Evolutionary conservation across 345 rosid species (phyloP).

Genomic region (Brassica nigra): DNA sequence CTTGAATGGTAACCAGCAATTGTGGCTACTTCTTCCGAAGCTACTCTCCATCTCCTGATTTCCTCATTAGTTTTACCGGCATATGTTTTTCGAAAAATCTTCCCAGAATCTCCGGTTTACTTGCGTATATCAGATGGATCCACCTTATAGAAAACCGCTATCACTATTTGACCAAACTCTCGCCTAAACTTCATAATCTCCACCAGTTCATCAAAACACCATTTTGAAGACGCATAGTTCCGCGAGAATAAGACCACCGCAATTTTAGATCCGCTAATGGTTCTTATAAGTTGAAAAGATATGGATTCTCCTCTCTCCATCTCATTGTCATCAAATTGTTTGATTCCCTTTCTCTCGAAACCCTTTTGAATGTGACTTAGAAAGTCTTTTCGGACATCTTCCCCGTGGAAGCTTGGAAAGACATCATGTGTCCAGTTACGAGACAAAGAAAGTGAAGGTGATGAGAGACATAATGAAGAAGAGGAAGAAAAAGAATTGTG

Average conservation of each 20-base stretch:
- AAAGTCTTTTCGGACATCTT: not conserved
- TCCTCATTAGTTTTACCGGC: not conserved
- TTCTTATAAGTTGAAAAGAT: not conserved
- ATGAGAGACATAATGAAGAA: not conserved
- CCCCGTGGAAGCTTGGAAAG: not conserved
- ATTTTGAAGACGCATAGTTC: conserved; percentile 14
- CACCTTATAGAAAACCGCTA: conserved; percentile 12
- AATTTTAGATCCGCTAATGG: conserved; percentile 15
- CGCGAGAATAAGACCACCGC: conserved; percentile 3
- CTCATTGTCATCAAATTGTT: not conserved
- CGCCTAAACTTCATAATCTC: conserved; percentile 24
- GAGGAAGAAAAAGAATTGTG: not conserved
- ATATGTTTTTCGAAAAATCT: not conserved
- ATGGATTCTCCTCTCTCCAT: not conserved
- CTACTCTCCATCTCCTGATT: conserved; percentile 13
- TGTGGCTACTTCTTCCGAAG: conserved; percentile 14
- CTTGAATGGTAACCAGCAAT: conserved; percentile 26
- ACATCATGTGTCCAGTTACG: not conserved
- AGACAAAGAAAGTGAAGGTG: not conserved
- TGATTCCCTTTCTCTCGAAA: not conserved
- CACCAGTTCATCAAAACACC: conserved; percentile 28
- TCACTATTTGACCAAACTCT: conserved; percentile 23
- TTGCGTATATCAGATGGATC: conserved; percentile 3
- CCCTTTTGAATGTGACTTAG: not conserved
- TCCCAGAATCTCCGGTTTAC: not conserved